These are phyloP conservation scores for Coniochaeta pulveracea DNA, from an alignment of 2,329 filamentous ascomycete species.

Conservation along the genomic window DNA sequence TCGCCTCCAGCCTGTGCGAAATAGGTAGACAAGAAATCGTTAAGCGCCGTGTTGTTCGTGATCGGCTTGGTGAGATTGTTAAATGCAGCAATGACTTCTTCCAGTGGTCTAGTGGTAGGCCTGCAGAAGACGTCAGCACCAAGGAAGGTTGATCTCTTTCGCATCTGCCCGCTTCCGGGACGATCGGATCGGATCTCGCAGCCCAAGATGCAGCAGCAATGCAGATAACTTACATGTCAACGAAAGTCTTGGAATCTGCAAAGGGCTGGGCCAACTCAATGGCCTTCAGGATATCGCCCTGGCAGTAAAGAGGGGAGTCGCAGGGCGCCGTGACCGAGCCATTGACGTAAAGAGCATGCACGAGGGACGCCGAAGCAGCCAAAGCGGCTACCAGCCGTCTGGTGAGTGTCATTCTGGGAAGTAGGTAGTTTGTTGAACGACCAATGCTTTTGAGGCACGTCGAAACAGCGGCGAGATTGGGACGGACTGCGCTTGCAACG, in stretches of 20 bases:
- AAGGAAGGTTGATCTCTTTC: neutral
- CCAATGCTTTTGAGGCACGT: too few relatives aligned
- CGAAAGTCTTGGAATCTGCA: conserved; percentile 58
- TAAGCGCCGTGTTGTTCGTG: conserved; percentile 49
- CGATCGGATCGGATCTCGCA: neutral
- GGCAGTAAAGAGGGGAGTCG: conserved; percentile 57
- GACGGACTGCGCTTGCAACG: too few relatives aligned
- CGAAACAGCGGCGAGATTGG: too few relatives aligned
- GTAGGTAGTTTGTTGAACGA: too few relatives aligned
- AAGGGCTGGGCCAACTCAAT: conserved; percentile 55
- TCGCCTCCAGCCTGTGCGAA: conserved; percentile 55
- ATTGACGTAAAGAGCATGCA: conserved; percentile 42
- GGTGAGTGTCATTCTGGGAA: too few relatives aligned
- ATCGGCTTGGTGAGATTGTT: conserved; percentile 47
- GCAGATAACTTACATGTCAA: conserved; percentile 45
- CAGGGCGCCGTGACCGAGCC: conserved; percentile 52
- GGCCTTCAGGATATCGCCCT: conserved; percentile 49
- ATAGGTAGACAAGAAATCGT: conserved; percentile 49
- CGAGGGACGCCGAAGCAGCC: conserved; percentile 16
- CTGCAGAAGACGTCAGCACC: conserved; percentile 11
- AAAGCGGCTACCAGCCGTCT: conserved; percentile 16
- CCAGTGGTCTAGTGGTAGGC: conserved; percentile 46
- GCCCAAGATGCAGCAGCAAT: neutral
- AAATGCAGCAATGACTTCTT: conserved; percentile 51
- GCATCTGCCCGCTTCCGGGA: neutral